phyloP scores from a whole-genome alignment of 2,329 filamentous ascomycete species.

The Xylaria polymorpha region DNA sequence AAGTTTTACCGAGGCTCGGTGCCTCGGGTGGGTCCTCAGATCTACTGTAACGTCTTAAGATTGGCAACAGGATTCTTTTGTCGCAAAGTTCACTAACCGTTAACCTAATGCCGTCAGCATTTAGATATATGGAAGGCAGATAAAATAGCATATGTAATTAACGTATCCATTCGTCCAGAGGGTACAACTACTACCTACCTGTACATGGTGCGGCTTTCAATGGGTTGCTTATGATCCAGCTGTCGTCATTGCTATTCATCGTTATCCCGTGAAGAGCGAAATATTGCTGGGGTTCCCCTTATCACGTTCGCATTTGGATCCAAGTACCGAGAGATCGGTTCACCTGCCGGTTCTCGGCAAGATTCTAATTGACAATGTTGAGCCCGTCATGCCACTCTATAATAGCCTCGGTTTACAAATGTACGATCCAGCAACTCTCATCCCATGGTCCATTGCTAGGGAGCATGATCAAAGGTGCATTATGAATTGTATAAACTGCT shows the following conservation, averaged over 20 bases:
- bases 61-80: not conserved
- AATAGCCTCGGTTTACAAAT: conserved; percentile 10
- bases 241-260: not conserved
- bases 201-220: not conserved
- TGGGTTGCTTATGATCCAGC: conserved; percentile 1
- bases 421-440: not conserved
- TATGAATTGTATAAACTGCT: conserved; percentile 25
- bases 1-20: conserved; percentile 47
- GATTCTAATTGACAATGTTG: not conserved
- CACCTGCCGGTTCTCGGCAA: not conserved
- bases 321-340: not conserved
- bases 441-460: not conserved
- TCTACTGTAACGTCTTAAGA: not conserved
- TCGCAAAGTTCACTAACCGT: not conserved
- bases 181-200: no score
- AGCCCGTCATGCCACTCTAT: not conserved
- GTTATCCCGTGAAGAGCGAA: not conserved
- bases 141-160: not conserved
- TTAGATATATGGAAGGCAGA: not conserved
- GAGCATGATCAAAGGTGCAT: not conserved
- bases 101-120: conserved; percentile 15
- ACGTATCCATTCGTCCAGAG: not conserved
- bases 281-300: not conserved
- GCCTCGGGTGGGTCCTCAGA: conserved; percentile 19
- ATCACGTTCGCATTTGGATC: conserved; percentile 13